Conservation (phyloP, 768 basidiomycete genomes). For the Piloderma croceum region DNA sequence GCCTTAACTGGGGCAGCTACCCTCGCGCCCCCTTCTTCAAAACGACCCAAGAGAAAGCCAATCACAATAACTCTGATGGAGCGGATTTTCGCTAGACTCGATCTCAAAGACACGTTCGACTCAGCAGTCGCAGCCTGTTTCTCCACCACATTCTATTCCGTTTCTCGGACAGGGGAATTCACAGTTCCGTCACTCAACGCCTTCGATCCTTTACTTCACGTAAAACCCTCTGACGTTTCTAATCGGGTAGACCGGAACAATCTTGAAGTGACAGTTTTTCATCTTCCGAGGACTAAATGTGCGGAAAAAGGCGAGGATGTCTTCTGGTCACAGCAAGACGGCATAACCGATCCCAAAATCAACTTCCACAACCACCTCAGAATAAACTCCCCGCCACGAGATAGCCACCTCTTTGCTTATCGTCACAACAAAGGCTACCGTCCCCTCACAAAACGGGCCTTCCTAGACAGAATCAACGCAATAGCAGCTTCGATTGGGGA, state of each 20-base stretch:
- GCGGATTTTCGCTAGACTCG: slow-evolving; percentile 1
- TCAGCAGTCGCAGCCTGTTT: slow-evolving; percentile 19
- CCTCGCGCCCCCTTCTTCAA: slow-evolving; percentile 9
- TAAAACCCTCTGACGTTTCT: slow-evolving; percentile 11
- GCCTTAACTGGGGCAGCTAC: slow-evolving; percentile 12
- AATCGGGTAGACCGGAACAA: slow-evolving; percentile 1
- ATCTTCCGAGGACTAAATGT: slow-evolving; percentile 13
- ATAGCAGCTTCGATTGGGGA: slow-evolving; percentile 8
- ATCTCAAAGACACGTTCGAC: slow-evolving; percentile 8
- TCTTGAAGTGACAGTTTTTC: slow-evolving; percentile 5
- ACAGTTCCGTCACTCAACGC: slow-evolving; percentile 9
- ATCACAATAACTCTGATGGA: slow-evolving; percentile 11
- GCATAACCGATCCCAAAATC: slow-evolving; percentile 8
- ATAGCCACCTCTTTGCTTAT: neutral
- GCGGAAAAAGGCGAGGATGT: slow-evolving; percentile 13
- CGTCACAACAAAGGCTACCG: neutral
- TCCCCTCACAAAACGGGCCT: slow-evolving; percentile 24
- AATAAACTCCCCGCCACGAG: slow-evolving; percentile 8
- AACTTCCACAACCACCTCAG: slow-evolving; percentile 6
- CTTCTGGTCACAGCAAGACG: slow-evolving; percentile 10
- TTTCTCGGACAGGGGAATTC: slow-evolving; percentile 16
- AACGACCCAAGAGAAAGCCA: slow-evolving; percentile 4
- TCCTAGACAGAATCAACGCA: slow-evolving; percentile 14
- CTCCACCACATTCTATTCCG: slow-evolving; percentile 13
- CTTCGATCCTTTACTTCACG: slow-evolving; percentile 13